phyloP scores from a whole-genome alignment of 2,329 filamentous ascomycete genomes.

The Alternaria viburni region DNA sequence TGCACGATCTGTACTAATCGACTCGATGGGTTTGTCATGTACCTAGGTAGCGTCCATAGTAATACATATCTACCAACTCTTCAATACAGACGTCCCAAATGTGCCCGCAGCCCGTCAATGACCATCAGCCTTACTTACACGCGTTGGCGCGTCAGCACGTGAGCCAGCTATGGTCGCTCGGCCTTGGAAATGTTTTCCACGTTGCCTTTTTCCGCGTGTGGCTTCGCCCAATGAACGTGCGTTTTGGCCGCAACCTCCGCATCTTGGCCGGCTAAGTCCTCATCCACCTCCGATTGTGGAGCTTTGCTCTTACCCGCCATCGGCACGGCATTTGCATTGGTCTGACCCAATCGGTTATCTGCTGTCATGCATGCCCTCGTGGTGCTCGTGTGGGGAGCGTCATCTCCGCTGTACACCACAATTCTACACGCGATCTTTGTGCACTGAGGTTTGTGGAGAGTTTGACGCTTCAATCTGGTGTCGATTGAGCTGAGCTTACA shows the following conservation, averaged over 20 bases:
- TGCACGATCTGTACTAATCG: constrained; percentile 38
- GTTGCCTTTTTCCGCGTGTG: constrained; percentile 13
- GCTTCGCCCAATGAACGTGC: constrained; percentile 17
- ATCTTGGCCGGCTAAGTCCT: constrained; percentile 31
- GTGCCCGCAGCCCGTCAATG: not conserved
- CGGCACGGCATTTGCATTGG: constrained; percentile 44
- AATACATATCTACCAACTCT: not conserved
- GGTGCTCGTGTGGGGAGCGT: constrained; percentile 39
- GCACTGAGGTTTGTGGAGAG: constrained; percentile 23
- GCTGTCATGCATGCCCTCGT: constrained; percentile 30
- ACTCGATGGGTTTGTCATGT: not conserved
- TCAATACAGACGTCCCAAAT: not conserved
- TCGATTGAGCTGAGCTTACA: constrained; percentile 7
- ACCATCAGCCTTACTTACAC: not conserved
- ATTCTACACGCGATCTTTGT: constrained; percentile 1
- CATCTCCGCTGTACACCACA: constrained; percentile 26
- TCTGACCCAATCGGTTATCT: constrained; percentile 29
- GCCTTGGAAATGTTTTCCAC: constrained; percentile 30
- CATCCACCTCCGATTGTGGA: constrained; percentile 32
- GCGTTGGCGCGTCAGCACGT: constrained; percentile 8
- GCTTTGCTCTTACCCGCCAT: constrained; percentile 37
- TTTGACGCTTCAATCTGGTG: constrained; percentile 10
- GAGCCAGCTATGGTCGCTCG: not conserved
- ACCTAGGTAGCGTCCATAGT: not conserved
- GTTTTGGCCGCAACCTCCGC: constrained; percentile 22